phyloP scores from a whole-genome alignment of 2,329 filamentous ascomycete genomes.

The Diplodia corticola region DNA sequence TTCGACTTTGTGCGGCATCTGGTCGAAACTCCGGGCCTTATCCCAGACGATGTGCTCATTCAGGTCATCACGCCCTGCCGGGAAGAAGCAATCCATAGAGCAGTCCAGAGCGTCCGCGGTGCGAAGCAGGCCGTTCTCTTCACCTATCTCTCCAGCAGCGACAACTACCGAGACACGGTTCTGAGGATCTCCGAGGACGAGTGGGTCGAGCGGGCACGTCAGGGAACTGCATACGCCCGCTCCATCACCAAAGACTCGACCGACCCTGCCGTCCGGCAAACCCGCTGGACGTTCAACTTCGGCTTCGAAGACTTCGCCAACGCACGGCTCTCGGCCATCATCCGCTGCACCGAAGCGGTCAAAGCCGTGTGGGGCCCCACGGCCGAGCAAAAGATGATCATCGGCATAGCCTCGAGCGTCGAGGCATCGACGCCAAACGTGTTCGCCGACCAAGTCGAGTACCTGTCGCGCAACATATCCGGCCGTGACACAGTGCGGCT shows the following conservation, averaged over 20 bases:
- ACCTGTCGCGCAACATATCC: too few species aligned
- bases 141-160: constrained; percentile 92
- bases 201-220: constrained; percentile 75
- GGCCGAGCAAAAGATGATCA: constrained; percentile 79
- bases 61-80: constrained; percentile 92
- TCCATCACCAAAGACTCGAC: constrained; percentile 88
- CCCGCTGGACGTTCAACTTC: constrained; percentile 78
- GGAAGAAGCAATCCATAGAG: constrained; percentile 83
- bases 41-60: constrained; percentile 86
- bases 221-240: constrained; percentile 81
- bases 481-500: too few species aligned
- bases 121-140: constrained; percentile 93
- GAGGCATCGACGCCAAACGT: constrained; percentile 93
- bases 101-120: constrained; percentile 83
- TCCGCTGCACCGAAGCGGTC: constrained; percentile 86
- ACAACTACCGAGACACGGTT: constrained; percentile 88
- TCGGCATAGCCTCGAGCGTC: constrained; percentile 94
- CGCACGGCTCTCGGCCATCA: constrained; percentile 76
- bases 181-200: constrained; percentile 85
- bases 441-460: constrained; percentile 94
- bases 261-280: constrained; percentile 57
- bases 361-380: constrained; percentile 90
- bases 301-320: constrained; percentile 89
- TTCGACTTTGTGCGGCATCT: constrained; percentile 90
- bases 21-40: constrained; percentile 77